Conservation (phyloP, 2,329 filamentous ascomycete species). For the Diaporthe velutina region DNA sequence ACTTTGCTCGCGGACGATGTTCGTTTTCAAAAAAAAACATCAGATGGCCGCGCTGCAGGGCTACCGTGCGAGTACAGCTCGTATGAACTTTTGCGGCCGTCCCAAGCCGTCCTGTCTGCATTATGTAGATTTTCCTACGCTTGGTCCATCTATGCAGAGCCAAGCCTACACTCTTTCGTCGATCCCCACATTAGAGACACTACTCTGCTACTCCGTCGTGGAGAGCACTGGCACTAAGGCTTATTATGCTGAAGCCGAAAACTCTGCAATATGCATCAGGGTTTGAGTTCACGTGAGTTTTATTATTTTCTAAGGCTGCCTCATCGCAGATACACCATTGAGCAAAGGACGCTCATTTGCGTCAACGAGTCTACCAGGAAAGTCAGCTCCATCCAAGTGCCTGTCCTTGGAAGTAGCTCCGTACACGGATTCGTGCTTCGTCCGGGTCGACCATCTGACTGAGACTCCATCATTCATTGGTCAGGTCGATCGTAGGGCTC, state of each 20-base stretch:
- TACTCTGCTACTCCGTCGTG: too few species aligned
- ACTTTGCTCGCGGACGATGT: not conserved
- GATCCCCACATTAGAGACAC: not conserved
- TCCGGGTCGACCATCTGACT: not conserved
- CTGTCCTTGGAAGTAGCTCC: too few species aligned
- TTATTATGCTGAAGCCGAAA: not conserved
- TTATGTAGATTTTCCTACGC: not conserved
- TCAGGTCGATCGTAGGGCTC: constrained; percentile 34
- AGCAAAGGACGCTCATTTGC: not conserved
- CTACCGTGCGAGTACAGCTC: not conserved
- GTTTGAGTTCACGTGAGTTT: not conserved
- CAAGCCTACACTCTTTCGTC: not conserved
- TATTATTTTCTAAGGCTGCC: not conserved
- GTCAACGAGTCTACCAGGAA: not conserved
- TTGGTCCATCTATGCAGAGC: not conserved
- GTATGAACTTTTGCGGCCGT: not conserved
- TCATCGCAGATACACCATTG: not conserved
- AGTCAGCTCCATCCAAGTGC: constrained; percentile 3
- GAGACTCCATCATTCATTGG: not conserved
- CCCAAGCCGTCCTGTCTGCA: not conserved
- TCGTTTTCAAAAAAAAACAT: not conserved
- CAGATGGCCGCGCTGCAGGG: not conserved
- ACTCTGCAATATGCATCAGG: not conserved
- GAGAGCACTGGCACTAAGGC: too few species aligned
- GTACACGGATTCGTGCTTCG: not conserved